These are phyloP conservation scores for Solanum piurae DNA, from an alignment of 257 asterid genomes.

Conservation along the genomic window DNA sequence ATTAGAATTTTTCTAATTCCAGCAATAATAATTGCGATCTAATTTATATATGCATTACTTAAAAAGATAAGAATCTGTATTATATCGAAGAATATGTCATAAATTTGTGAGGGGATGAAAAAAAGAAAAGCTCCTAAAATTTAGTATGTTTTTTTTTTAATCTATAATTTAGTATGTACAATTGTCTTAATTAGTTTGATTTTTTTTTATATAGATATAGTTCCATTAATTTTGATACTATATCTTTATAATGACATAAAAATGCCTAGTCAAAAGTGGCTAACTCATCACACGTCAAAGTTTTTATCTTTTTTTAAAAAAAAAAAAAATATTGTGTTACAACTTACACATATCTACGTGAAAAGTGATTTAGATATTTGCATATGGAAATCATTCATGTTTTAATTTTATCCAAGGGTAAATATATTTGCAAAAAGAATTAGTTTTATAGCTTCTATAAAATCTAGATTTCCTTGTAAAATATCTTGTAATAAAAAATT, in stretches of 20 bases:
- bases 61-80: neutral
- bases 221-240: neutral
- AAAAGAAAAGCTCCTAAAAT: neutral
- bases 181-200: neutral
- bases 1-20: neutral
- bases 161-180: neutral
- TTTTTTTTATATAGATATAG: neutral
- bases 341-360: neutral
- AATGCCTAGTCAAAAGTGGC: neutral
- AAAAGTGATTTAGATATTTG: neutral
- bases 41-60: neutral
- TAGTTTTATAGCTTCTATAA: neutral
- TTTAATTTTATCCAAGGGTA: neutral
- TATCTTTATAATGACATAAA: neutral
- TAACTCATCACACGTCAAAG: neutral
- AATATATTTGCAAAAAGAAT: neutral
- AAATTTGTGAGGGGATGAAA: neutral
- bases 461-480: neutral
- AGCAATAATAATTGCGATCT: too few relatives aligned
- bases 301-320: neutral
- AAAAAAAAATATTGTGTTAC: too few relatives aligned
- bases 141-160: too few relatives aligned
- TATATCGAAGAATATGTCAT: neutral
- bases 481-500: neutral
- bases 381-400: neutral